Percentiles rank a stretch among this genome's conserved stretches.
Conservation (phyloP, 1,284 basidiomycete species). For the Earliella scabrosa region DNA sequence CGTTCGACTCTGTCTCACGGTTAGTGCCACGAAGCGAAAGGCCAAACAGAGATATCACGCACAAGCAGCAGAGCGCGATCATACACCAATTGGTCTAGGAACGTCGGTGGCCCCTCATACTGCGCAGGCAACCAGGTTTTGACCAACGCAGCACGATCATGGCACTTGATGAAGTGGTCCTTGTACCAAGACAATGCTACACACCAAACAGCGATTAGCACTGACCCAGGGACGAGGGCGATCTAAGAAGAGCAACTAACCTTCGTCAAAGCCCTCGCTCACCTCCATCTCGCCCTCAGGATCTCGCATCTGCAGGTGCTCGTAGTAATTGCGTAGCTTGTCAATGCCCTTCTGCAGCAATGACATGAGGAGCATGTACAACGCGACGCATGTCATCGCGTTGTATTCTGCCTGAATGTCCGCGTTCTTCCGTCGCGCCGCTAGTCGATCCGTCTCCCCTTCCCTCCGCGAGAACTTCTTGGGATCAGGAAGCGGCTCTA, state of each 20-base stretch:
- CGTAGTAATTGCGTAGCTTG: constrained; percentile 68
- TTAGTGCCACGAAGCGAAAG: neutral
- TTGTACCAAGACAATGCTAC: constrained; percentile 77
- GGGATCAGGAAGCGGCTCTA: constrained; percentile 78
- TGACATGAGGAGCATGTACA: constrained; percentile 93
- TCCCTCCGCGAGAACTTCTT: constrained; percentile 69
- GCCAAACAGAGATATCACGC: constrained; percentile 26
- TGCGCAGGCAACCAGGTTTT: constrained; percentile 83
- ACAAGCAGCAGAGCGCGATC: constrained; percentile 77
- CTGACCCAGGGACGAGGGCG: neutral
- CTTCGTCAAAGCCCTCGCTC: constrained; percentile 79
- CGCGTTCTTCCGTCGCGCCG: constrained; percentile 64
- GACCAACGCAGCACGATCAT: constrained; percentile 73
- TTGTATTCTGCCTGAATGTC: constrained; percentile 80
- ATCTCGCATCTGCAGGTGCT: constrained; percentile 78
- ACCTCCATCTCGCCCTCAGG: constrained; percentile 72
- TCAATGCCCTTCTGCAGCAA: constrained; percentile 94
- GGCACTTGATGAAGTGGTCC: constrained; percentile 78
- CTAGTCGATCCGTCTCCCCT: constrained; percentile 73
- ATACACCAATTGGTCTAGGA: constrained; percentile 82
- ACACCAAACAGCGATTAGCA: constrained; percentile 8
- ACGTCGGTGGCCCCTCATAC: constrained; percentile 73
- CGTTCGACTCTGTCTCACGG: constrained; percentile 88
- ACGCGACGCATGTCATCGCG: constrained; percentile 82
- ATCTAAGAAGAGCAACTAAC: constrained; percentile 42